Conservation (phyloP, 2,329 filamentous ascomycete species). For the Fusarium camptoceras region DNA sequence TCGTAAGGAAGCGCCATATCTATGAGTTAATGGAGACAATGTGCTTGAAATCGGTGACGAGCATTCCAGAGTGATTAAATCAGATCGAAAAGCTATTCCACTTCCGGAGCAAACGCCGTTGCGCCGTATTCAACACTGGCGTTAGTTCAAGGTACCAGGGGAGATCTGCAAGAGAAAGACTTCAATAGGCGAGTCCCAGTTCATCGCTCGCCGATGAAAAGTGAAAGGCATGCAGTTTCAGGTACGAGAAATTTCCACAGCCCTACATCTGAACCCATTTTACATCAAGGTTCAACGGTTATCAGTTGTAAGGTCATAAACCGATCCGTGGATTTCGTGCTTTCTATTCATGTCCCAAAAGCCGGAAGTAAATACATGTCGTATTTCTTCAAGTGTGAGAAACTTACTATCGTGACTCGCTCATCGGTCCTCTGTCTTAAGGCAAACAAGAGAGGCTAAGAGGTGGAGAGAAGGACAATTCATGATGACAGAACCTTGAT, state of each 20-base stretch:
- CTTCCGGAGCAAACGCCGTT: conserved; percentile 8
- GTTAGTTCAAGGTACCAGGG: conserved; percentile 21
- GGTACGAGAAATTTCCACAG: not conserved
- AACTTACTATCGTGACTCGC: not conserved
- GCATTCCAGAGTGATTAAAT: not conserved
- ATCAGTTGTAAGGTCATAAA: not conserved
- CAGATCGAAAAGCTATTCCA: not conserved
- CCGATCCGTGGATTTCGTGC: too few relatives aligned
- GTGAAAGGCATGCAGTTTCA: not conserved
- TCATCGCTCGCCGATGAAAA: not conserved
- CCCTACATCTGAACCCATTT: not conserved
- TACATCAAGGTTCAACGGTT: conserved; percentile 11
- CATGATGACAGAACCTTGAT: not conserved
- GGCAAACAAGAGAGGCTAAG: not conserved
- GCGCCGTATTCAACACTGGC: not conserved
- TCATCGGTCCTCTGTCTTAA: not conserved
- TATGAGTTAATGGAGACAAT: not conserved
- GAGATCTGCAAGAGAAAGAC: conserved; percentile 2
- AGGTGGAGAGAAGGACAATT: not conserved
- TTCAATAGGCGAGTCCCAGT: not conserved
- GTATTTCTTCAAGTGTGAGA: too few relatives aligned
- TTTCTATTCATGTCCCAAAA: not conserved
- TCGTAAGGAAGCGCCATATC: not conserved
- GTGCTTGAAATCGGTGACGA: not conserved
- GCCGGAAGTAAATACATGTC: not conserved